These are phyloP conservation scores for Pelargonium myrrhifolium DNA, from an alignment of 441 rosid genomes.

Conservation along the genomic window DNA sequence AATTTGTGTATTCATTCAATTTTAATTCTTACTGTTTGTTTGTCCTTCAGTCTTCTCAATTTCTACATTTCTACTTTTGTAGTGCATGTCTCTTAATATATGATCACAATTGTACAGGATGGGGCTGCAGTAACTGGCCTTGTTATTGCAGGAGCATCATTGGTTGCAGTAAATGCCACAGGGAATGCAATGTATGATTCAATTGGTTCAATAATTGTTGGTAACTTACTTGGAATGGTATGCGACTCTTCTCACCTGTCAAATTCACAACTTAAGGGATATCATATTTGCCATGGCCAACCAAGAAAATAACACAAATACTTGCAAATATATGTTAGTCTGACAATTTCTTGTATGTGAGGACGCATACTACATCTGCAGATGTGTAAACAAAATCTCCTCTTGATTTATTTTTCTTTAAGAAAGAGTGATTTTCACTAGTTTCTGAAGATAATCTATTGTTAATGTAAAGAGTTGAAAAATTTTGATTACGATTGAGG, in stretches of 20 bases:
- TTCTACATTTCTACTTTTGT: background rate
- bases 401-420: background rate
- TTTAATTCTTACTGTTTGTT: background rate
- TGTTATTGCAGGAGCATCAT: slow-evolving; percentile 81
- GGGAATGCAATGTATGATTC: slow-evolving; percentile 97
- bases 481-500: background rate
- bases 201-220: slow-evolving; percentile 86
- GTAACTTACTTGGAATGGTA: slow-evolving; percentile 97
- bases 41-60: background rate
- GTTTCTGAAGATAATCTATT: background rate
- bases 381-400: background rate
- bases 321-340: background rate
- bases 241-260: slow-evolving; percentile 5
- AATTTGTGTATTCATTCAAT: slow-evolving; percentile 7
- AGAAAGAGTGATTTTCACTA: background rate
- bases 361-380: background rate
- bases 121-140: slow-evolving; percentile 98
- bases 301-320: background rate
- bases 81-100: slow-evolving; percentile 7
- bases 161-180: slow-evolving; percentile 77
- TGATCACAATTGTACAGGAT: slow-evolving; percentile 47
- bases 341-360: background rate
- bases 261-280: background rate
- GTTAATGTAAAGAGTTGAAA: background rate
- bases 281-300: background rate